These are phyloP conservation scores for Backusella tarrabulga DNA, from an alignment of 192 early-diverging fungal species.

Conservation along the genomic window DNA sequence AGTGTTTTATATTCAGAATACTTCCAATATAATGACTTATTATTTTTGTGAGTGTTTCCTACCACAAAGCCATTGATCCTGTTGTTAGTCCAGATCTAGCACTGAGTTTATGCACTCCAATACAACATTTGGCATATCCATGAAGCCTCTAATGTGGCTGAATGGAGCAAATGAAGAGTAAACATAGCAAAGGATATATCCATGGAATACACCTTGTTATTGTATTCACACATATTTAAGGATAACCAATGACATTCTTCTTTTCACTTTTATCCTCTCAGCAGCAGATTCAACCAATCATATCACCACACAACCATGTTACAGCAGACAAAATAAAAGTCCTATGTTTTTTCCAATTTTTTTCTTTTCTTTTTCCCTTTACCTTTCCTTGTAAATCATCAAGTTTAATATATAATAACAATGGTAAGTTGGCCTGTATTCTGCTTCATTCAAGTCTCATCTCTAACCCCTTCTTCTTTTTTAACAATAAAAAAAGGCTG, in stretches of 20 bases:
- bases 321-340: not conserved
- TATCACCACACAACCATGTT: not conserved
- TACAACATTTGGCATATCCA: too few species aligned
- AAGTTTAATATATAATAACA: constrained; percentile 1
- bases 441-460: not conserved
- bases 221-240: not conserved
- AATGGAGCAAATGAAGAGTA: too few species aligned
- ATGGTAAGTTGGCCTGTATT: not conserved
- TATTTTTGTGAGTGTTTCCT: too few species aligned
- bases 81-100: too few species aligned
- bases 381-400: not conserved
- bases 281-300: not conserved
- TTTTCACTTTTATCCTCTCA: not conserved
- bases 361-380: not conserved
- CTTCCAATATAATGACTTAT: too few species aligned
- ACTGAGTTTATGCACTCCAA: too few species aligned
- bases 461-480: not conserved
- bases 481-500: not conserved
- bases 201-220: not conserved
- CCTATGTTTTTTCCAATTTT: not conserved
- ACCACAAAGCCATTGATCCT: too few species aligned
- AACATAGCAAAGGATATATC: too few species aligned
- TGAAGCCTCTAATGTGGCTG: too few species aligned
- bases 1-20: too few species aligned
- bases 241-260: not conserved